Evolutionary conservation across 768 basidiomycete species (phyloP).

Genomic region (Phylloporus sp.): DNA sequence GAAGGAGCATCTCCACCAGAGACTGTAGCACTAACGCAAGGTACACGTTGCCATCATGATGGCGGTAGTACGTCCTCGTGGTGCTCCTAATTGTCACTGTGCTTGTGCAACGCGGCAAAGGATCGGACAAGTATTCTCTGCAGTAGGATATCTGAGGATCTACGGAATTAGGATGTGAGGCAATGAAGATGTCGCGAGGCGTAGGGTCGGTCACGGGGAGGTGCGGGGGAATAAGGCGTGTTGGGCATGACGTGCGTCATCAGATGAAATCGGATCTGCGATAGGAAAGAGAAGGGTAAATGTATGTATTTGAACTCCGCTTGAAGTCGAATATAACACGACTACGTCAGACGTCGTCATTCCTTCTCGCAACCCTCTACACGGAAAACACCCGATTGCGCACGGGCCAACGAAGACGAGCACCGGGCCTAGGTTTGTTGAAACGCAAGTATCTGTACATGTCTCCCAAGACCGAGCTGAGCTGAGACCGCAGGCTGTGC

Average conservation of each 20-base stretch:
- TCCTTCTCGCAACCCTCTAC: constrained; percentile 32
- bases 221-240: constrained; percentile 20
- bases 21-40: too few species aligned
- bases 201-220: not conserved
- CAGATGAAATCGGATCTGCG: constrained; percentile 35
- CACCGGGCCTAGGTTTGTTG: not conserved
- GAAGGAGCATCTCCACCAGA: too few species aligned
- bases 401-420: constrained; percentile 29
- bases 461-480: constrained; percentile 13
- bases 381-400: constrained; percentile 24
- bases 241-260: constrained; percentile 30
- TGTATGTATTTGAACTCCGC: constrained; percentile 36
- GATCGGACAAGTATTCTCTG: constrained; percentile 62
- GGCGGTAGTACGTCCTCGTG: constrained; percentile 36
- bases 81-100: constrained; percentile 12
- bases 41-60: constrained; percentile 58
- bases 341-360: constrained; percentile 45
- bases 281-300: constrained; percentile 26
- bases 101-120: constrained; percentile 32
- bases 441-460: constrained; percentile 20
- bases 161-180: constrained; percentile 38
- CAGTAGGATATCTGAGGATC: too few species aligned
- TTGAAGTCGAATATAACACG: constrained; percentile 41
- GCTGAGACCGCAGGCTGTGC: constrained; percentile 24
- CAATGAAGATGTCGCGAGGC: constrained; percentile 6